Evolutionary conservation across 1,284 basidiomycete genomes (phyloP), one percentile per base, ranked within the genome.

Genomic region (Agroathelia rolfsii): DNA sequence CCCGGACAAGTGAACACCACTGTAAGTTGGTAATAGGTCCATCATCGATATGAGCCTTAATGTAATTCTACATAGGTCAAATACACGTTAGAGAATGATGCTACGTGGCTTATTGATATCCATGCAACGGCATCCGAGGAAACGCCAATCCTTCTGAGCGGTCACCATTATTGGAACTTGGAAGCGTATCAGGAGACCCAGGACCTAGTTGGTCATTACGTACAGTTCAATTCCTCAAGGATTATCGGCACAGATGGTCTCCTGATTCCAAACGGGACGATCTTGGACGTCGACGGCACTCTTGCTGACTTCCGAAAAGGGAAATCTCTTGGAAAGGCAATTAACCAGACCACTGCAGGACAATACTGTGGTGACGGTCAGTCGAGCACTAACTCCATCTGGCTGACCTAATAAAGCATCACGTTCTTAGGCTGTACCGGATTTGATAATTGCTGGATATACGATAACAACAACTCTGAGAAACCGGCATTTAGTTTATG

Each of bases 141-240:
- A 31, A 71, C 66, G 1, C 68, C 67, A 5, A 62, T 71, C 19
- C 60, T 69, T 58, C 52, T 68, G 7, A 62, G 35, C 24, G 51
- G 50, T 22, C 65, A 58, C 41, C 58, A 56, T 32, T 67, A 52
- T 40, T 68, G 62, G 62, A 69, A 71, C 42, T 42, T 69, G 4
- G 66, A 69, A 39, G 66, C 58, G 0, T 70, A 62, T 45, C 41
- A 62, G 21, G 61, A 61, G 37, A 49, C 56, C 0, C 49, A 65
- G 36, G 59, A 66, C 36, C 50, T 66, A 5, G 40, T 51, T 12
- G 56, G 56, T 6, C 67, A 71, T 40, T 43, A 50, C 29, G 50
- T 54, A 4, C 57, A 61, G 35, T 53, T 64, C 39, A 43, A 52
- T 29, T 45, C 62, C 2, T 59, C 59, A 6, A 53, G 51, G 25